phyloP scores from a whole-genome alignment of 1,284 basidiomycete species.

The Boletus sp. region DNA sequence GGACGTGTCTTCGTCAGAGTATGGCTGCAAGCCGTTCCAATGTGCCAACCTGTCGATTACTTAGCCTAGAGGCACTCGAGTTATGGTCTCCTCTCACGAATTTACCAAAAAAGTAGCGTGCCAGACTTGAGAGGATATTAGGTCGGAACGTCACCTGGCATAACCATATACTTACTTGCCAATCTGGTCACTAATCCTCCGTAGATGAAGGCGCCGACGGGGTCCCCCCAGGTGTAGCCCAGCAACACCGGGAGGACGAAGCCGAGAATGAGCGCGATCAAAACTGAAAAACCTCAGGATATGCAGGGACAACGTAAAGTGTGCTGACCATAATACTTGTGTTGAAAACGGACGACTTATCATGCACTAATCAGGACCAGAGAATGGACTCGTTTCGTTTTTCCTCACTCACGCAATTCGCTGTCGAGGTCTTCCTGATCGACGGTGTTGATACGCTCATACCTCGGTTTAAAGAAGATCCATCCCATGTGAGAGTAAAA shows the following conservation, averaged over 20 bases:
- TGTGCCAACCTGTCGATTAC: constrained; percentile 5
- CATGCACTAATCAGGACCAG: neutral
- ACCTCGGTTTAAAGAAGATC: constrained; percentile 77
- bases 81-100: constrained; percentile 1
- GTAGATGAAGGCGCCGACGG: constrained; percentile 11
- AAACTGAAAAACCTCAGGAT: constrained; percentile 4
- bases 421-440: constrained; percentile 68
- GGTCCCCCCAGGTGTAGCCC: constrained; percentile 12
- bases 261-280: constrained; percentile 10
- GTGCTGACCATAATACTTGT: constrained; percentile 58
- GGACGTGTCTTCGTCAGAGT: constrained; percentile 15
- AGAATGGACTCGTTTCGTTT: neutral
- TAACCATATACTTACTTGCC: constrained; percentile 7
- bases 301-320: neutral
- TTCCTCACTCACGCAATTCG: constrained; percentile 38
- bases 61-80: neutral
- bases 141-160: neutral
- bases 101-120: constrained; percentile 12
- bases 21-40: constrained; percentile 14
- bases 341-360: constrained; percentile 68
- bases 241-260: constrained; percentile 3
- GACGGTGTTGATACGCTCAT: constrained; percentile 59
- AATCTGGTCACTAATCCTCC: constrained; percentile 13
- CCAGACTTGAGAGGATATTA: constrained; percentile 10
- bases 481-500: constrained; percentile 79